phyloP scores from a whole-genome alignment of 2,329 filamentous ascomycete species.

The Phaeosphaeria sp. region DNA sequence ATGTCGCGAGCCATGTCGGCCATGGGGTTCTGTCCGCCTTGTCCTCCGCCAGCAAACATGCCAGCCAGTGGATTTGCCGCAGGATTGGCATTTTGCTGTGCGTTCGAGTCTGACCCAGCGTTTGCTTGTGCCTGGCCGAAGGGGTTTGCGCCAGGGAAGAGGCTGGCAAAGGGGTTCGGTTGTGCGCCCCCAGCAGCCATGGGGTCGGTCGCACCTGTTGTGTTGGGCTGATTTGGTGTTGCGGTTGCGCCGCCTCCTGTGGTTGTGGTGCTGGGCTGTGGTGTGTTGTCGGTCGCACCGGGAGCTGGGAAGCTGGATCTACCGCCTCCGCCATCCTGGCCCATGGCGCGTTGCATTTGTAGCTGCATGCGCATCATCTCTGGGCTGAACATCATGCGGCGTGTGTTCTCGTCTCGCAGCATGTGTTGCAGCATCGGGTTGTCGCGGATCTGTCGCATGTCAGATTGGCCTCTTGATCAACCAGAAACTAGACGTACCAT shows the following conservation, averaged over 20 bases:
- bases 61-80: slow-evolving; percentile 46
- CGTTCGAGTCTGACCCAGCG: slow-evolving; percentile 29
- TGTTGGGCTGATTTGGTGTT: slow-evolving; percentile 45
- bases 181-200: slow-evolving; percentile 13
- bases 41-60: slow-evolving; percentile 61
- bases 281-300: slow-evolving; percentile 87
- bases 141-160: slow-evolving; percentile 56
- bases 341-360: slow-evolving; percentile 76
- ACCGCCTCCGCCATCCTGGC: slow-evolving; percentile 56
- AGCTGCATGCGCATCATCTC: slow-evolving; percentile 81
- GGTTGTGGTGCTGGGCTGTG: slow-evolving; percentile 41
- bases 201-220: slow-evolving; percentile 51
- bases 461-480: slow-evolving; percentile 7
- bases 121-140: slow-evolving; percentile 40
- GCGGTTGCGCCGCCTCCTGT: slow-evolving; percentile 44
- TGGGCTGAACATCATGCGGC: slow-evolving; percentile 92
- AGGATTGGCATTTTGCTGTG: slow-evolving; percentile 24
- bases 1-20: slow-evolving; percentile 53
- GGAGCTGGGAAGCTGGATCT: slow-evolving; percentile 80
- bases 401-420: slow-evolving; percentile 85
- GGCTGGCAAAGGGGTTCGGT: slow-evolving; percentile 67
- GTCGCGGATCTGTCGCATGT: slow-evolving; percentile 67
- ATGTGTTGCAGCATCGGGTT: slow-evolving; percentile 90
- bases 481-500: slow-evolving; percentile 55
- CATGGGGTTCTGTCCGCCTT: slow-evolving; percentile 58